Conservation (phyloP, 2,329 filamentous ascomycete species). For the Sporothrix schenckii region DNA sequence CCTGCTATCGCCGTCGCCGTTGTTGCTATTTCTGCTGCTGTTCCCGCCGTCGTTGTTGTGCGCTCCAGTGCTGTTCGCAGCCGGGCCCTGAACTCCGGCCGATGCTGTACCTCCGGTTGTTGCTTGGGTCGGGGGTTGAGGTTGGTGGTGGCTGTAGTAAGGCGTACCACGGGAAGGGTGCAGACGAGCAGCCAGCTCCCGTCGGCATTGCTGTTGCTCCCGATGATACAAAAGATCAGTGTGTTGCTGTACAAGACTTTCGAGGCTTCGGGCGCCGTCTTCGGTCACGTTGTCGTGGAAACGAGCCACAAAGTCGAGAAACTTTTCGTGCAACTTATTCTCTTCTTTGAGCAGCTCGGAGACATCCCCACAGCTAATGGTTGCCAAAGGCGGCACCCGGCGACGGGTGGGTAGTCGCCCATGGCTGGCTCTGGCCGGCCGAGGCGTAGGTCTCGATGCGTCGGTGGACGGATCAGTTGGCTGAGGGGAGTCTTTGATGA, state of each 20-base stretch:
- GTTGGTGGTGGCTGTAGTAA: not conserved
- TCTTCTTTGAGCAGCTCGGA: not conserved
- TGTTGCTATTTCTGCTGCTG: too few relatives aligned
- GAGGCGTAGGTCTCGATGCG: not conserved
- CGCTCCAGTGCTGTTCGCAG: not conserved
- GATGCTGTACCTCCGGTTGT: too few relatives aligned
- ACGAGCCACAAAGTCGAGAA: conserved; percentile 10
- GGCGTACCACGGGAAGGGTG: not conserved
- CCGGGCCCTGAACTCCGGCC: too few relatives aligned
- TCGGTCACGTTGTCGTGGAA: conserved; percentile 23
- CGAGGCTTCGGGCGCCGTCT: not conserved
- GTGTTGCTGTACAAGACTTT: conserved; percentile 1
- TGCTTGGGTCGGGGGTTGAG: not conserved
- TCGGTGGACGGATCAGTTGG: not conserved
- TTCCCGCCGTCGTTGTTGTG: too few relatives aligned
- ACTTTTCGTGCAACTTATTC: conserved; percentile 17
- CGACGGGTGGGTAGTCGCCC: not conserved
- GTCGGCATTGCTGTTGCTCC: not conserved
- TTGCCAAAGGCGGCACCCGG: not conserved
- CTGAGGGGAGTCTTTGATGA: not conserved
- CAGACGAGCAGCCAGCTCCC: not conserved
- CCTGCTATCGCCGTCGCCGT: too few relatives aligned
- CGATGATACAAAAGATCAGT: not conserved
- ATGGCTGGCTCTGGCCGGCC: not conserved
- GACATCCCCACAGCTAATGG: not conserved